Percentiles rank a stretch among this genome's conserved stretches.
Evolutionary conservation across 1,139 yeast genomes (phyloP).

Genomic region (Tardiomyces blankii): DNA sequence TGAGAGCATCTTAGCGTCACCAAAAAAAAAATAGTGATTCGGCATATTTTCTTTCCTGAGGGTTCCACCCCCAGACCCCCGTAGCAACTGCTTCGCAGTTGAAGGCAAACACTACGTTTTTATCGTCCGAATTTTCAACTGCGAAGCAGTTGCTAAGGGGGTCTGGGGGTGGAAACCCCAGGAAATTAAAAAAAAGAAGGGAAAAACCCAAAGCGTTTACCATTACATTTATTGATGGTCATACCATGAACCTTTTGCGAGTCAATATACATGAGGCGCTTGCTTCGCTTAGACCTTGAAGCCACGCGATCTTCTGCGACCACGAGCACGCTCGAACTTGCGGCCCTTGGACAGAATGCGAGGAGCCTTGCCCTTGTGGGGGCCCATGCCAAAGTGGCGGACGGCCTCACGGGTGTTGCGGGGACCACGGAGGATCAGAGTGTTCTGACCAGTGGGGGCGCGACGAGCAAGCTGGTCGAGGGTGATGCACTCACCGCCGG

Average conservation of each 20-base stretch:
- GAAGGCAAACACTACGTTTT: too few species aligned
- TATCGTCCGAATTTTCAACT: too few species aligned
- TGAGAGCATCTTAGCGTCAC: too few species aligned
- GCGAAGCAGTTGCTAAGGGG: too few species aligned
- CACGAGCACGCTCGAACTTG: conserved; percentile 99
- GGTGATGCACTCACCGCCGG: conserved; percentile 99
- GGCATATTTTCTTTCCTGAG: too few species aligned
- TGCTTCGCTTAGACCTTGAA: conserved; percentile 84
- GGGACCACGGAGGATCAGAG: conserved; percentile 97
- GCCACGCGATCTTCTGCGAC: conserved; percentile 98
- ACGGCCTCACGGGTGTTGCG: conserved; percentile 98
- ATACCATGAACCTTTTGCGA: not conserved
- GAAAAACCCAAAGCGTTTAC: not conserved
- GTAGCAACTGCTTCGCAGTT: too few species aligned
- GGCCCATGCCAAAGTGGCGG: conserved; percentile 99
- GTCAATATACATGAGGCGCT: not conserved
- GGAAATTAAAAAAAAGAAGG: too few species aligned
- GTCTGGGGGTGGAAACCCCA: too few species aligned
- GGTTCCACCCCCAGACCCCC: too few species aligned
- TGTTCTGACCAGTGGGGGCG: conserved; percentile 99
- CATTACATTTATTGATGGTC: not conserved
- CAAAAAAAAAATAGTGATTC: too few species aligned
- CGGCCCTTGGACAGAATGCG: conserved; percentile 95
- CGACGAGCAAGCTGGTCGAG: conserved; percentile 98
- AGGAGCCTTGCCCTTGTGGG: conserved; percentile 99